These are phyloP conservation scores for Emiliania huxleyi DNA, from an alignment of 78 protist species.

Conservation along the genomic window DNA sequence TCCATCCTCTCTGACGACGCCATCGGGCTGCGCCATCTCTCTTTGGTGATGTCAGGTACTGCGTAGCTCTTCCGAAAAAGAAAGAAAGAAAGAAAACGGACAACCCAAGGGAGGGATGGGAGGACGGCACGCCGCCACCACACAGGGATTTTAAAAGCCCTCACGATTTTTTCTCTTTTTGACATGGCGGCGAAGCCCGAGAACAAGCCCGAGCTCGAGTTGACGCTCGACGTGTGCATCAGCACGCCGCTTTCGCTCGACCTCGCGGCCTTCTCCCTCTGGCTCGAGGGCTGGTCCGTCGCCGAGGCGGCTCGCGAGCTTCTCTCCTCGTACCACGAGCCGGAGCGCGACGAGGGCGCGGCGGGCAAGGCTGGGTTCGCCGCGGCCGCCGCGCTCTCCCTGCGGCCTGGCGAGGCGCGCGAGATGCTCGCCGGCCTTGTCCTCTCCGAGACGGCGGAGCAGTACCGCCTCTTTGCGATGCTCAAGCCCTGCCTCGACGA, in stretches of 20 bases:
- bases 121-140: too few relatives aligned
- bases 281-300: neutral
- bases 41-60: too few relatives aligned
- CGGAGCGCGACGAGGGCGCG: neutral
- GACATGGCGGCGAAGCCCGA: too few relatives aligned
- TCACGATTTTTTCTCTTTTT: too few relatives aligned
- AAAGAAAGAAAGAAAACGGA: too few relatives aligned
- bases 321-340: neutral
- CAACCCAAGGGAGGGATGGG: too few relatives aligned
- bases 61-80: too few relatives aligned
- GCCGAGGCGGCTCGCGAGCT: neutral
- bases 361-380: neutral
- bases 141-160: too few relatives aligned
- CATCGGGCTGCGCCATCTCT: too few relatives aligned
- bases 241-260: neutral
- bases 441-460: neutral
- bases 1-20: too few relatives aligned
- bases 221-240: neutral
- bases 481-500: neutral
- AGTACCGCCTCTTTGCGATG: neutral
- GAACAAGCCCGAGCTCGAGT: too few relatives aligned
- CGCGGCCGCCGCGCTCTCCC: neutral
- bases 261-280: neutral
- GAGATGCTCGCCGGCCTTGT: neutral
- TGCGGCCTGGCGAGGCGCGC: neutral